Conservation (phyloP, 148 eudicot species). For the Vaccinium myrtillus region DNA sequence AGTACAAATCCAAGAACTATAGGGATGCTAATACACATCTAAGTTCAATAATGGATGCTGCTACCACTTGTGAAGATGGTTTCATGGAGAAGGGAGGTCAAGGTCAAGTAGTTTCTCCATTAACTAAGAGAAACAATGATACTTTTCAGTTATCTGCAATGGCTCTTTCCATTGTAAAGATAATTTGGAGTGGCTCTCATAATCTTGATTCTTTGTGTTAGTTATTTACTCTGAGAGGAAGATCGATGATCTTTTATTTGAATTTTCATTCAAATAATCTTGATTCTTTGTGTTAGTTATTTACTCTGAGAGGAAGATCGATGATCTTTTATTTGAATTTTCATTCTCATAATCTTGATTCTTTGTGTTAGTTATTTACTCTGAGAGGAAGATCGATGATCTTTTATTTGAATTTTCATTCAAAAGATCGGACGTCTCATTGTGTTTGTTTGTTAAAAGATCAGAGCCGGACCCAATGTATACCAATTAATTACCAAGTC, state of each 20-base stretch:
- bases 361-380: neutral
- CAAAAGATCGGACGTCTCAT: no score
- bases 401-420: no score
- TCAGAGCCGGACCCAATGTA: no score
- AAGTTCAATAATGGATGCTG: conserved; percentile 47
- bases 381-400: neutral
- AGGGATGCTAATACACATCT: conserved; percentile 48
- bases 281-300: neutral
- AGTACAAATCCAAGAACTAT: conserved; percentile 26
- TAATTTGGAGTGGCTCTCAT: conserved; percentile 18
- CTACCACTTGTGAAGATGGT: conserved; percentile 60
- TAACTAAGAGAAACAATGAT: conserved; percentile 36
- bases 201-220: neutral
- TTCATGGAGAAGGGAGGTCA: conserved; percentile 37
- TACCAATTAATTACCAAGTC: no score
- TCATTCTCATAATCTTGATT: no score
- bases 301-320: neutral
- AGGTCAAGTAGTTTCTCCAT: conserved; percentile 35
- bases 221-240: neutral
- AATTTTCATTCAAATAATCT: no score
- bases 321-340: no score
- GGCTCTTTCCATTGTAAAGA: conserved; percentile 42
- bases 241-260: neutral
- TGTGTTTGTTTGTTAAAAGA: no score
- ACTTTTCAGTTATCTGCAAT: conserved; percentile 47